Evolutionary conservation across 2,329 filamentous ascomycete species (phyloP).

Genomic region (Verticillium tricorpus): DNA sequence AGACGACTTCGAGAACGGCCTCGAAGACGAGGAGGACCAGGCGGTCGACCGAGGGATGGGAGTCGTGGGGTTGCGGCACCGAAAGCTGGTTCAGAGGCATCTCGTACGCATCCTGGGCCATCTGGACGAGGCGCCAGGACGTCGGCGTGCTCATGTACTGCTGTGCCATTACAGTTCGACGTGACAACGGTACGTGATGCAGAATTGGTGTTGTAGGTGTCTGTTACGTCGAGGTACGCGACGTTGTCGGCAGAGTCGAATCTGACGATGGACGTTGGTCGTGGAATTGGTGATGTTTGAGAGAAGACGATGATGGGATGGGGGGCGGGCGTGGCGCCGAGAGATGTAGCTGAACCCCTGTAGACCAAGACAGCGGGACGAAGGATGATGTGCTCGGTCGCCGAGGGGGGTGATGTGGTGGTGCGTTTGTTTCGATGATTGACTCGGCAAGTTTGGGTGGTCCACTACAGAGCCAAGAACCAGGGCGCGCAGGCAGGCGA

Average conservation of each 20-base stretch:
- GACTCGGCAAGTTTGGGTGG: background rate
- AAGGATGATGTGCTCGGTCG: background rate
- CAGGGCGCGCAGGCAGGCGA: background rate
- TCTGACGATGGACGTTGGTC: background rate
- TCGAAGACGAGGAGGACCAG: constrained; percentile 84
- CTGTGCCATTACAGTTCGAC: constrained; percentile 6
- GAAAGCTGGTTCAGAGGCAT: constrained; percentile 35
- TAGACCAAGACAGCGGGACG: background rate
- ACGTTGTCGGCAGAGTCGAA: background rate
- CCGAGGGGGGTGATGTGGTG: background rate
- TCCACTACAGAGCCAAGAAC: background rate
- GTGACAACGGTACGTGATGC: background rate
- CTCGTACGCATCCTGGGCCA: constrained; percentile 34
- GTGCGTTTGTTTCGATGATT: background rate
- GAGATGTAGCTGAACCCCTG: background rate
- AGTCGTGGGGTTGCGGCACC: constrained; percentile 35
- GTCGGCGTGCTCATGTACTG: constrained; percentile 35
- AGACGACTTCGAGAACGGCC: constrained; percentile 91
- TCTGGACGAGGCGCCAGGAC: constrained; percentile 37
- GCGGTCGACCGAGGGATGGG: constrained; percentile 63
- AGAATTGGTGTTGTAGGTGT: background rate
- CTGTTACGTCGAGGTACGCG: background rate
- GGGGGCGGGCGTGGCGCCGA: background rate
- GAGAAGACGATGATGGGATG: background rate
- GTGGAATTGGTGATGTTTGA: background rate